Conservation (phyloP, 148 eudicot species). For the Chenopodium album region DNA sequence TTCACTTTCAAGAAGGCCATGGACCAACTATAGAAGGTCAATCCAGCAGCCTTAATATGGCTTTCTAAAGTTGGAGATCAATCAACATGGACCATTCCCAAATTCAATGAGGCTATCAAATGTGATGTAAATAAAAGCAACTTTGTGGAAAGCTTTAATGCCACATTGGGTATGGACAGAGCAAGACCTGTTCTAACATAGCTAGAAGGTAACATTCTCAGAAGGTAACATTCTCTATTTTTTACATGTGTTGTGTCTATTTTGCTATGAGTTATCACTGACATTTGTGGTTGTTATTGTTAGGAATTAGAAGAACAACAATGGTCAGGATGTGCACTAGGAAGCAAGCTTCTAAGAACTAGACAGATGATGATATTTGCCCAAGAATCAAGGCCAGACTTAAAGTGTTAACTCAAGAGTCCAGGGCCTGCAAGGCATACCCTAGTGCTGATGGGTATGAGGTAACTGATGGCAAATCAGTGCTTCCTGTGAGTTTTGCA, state of each 20-base stretch:
- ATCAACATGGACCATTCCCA: not conserved
- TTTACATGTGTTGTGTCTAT: no score
- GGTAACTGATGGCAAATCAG: not conserved
- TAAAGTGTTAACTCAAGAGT: not conserved
- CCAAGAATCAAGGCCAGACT: not conserved
- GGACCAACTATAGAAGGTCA: not conserved
- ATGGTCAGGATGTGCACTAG: not conserved
- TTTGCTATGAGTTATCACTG: no score
- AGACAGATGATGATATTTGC: not conserved
- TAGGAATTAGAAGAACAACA: not conserved
- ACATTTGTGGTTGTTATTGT: no score
- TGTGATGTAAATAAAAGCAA: not conserved
- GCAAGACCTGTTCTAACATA: not conserved
- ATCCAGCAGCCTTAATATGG: not conserved
- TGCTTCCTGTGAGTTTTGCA: not conserved
- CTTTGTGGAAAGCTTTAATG: slow-evolving; percentile 12
- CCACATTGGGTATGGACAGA: not conserved
- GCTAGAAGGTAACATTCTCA: not conserved
- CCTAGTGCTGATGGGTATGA: not conserved
- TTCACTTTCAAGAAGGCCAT: slow-evolving; percentile 9
- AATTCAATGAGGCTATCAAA: not conserved
- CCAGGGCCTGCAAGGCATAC: not conserved
- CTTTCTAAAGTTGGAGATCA: not conserved
- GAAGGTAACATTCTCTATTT: not conserved
- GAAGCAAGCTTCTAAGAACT: not conserved